Conservation (phyloP, 2,329 filamentous ascomycete genomes). For the Nemania diffusa region DNA sequence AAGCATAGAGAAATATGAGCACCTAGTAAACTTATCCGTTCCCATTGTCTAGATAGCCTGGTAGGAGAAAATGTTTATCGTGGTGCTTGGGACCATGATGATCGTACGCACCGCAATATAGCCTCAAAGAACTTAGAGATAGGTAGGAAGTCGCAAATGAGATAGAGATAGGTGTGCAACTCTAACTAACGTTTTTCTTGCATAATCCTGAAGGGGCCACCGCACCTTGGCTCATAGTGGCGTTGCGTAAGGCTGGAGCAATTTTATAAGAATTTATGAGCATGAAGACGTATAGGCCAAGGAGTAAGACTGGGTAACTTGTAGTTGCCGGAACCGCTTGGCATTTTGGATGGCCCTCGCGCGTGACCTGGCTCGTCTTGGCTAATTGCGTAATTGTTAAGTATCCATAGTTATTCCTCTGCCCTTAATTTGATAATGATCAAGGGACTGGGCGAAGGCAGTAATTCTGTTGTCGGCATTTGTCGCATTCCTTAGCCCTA, state of each 20-base stretch:
- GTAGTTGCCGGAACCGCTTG: not conserved
- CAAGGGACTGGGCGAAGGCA: not conserved
- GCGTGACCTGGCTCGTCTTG: not conserved
- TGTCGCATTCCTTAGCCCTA: not conserved
- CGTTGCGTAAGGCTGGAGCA: not conserved
- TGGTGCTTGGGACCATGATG: not conserved
- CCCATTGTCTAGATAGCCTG: too few species aligned
- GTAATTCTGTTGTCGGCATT: not conserved
- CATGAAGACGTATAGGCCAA: conserved; percentile 9
- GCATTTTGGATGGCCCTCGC: not conserved
- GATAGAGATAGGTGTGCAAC: not conserved
- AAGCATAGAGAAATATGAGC: not conserved
- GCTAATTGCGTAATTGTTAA: conserved; percentile 9
- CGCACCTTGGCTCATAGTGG: not conserved
- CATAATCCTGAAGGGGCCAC: not conserved
- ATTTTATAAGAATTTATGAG: not conserved
- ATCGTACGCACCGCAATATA: not conserved
- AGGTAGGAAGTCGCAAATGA: not conserved
- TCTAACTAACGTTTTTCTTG: not conserved
- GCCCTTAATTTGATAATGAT: not conserved
- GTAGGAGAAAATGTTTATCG: too few species aligned
- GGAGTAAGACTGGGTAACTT: not conserved
- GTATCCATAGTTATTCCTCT: not conserved
- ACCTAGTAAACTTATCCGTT: not conserved
- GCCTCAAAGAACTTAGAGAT: not conserved